phyloP scores from a whole-genome alignment of 345 rosid genomes.

The Citrus unshiu region DNA sequence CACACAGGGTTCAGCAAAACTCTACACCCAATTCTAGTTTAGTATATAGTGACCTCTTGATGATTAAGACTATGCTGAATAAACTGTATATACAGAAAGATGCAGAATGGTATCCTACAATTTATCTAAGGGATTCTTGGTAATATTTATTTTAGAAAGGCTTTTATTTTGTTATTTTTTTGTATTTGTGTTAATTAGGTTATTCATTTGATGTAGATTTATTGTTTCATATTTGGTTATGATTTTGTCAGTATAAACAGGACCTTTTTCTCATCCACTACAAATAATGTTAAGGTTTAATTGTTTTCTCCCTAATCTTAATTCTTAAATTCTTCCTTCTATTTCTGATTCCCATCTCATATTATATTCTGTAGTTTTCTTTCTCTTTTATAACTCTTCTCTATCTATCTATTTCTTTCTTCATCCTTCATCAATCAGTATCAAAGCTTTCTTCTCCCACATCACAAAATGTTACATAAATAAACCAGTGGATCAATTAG shows the following conservation, averaged over 20 bases:
- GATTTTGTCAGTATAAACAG: neutral
- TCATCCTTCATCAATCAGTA: neutral
- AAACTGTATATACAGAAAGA: neutral
- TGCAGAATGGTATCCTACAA: neutral
- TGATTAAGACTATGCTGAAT: neutral
- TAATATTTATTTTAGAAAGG: neutral
- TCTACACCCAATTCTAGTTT: neutral
- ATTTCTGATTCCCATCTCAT: neutral
- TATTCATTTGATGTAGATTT: neutral
- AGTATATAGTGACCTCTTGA: neutral
- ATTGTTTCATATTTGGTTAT: neutral
- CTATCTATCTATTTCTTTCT: neutral
- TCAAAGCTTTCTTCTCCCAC: neutral
- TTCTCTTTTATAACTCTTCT: neutral
- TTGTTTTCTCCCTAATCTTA: neutral
- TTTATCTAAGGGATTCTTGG: neutral
- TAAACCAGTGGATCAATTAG: neutral
- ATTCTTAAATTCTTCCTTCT: neutral
- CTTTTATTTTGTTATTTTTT: neutral
- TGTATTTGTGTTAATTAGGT: neutral
- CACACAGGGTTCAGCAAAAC: neutral
- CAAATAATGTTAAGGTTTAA: neutral
- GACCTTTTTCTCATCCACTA: neutral
- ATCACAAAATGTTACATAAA: neutral
- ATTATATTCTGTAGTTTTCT: neutral